phyloP scores from a whole-genome alignment of 108 stramenopile species.

The Fragilaria radians region DNA sequence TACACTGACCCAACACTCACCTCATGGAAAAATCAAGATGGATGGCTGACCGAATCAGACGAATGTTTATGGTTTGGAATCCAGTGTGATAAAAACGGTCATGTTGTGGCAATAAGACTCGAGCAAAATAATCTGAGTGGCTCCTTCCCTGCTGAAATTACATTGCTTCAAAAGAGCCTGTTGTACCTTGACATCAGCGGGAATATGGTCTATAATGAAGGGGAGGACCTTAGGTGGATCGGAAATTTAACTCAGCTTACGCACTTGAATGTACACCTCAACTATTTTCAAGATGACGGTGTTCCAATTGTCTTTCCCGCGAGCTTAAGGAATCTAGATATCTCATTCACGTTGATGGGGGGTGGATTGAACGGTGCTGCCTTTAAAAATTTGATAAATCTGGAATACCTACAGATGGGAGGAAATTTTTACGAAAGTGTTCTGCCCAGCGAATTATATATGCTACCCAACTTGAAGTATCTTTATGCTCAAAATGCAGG shows the following conservation, averaged over 20 bases:
- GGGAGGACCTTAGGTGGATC: slow-evolving; percentile 11
- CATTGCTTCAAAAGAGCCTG: slow-evolving; percentile 13
- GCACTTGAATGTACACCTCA: not conserved
- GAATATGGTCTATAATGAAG: slow-evolving; percentile 35
- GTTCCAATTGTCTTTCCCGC: not conserved
- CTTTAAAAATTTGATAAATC: slow-evolving; percentile 8
- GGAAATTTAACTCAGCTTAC: not conserved
- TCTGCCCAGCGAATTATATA: slow-evolving; percentile 16
- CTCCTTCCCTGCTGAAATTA: slow-evolving; percentile 22
- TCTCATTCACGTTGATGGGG: not conserved
- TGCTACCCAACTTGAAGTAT: slow-evolving; percentile 28
- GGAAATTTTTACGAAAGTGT: slow-evolving; percentile 18
- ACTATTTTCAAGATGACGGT: not conserved
- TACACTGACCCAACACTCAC: not conserved
- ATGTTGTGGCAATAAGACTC: slow-evolving; percentile 28
- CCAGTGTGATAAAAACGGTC: slow-evolving; percentile 31
- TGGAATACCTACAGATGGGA: slow-evolving; percentile 27
- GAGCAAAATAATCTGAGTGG: slow-evolving; percentile 28
- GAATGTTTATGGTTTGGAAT: slow-evolving; percentile 58
- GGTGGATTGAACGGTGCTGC: not conserved
- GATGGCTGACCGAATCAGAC: slow-evolving; percentile 28
- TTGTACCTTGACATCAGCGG: slow-evolving; percentile 19
- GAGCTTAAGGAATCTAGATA: not conserved
- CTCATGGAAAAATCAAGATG: not conserved
- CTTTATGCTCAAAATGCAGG: slow-evolving; percentile 28